These are phyloP conservation scores for Sutorius australiensis DNA, from an alignment of 768 basidiomycete species.

Conservation along the genomic window DNA sequence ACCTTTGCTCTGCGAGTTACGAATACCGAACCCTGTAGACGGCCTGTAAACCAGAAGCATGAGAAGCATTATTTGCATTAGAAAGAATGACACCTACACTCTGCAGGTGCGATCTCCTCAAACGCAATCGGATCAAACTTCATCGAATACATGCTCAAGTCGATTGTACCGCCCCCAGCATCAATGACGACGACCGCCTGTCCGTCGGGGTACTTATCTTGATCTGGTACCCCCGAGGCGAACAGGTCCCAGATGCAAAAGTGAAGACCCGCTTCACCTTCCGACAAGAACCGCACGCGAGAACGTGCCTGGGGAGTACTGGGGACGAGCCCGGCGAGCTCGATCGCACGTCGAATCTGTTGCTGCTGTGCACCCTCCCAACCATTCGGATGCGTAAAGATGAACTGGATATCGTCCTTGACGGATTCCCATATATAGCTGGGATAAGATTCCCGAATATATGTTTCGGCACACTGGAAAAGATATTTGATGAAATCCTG, in stretches of 20 bases:
- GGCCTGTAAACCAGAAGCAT: conserved; percentile 17
- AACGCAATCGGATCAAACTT: conserved; percentile 30
- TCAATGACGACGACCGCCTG: conserved; percentile 43
- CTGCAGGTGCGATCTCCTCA: conserved; percentile 33
- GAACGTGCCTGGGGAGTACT: conserved; percentile 34
- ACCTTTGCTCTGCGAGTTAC: conserved; percentile 31
- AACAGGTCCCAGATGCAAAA: conserved; percentile 44
- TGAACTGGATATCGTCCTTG: conserved; percentile 40
- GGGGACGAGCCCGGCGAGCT: conserved; percentile 46
- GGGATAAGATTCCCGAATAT: conserved; percentile 42
- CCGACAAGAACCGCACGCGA: conserved; percentile 51
- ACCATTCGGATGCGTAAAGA: conserved; percentile 59
- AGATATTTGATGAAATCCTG: conserved; percentile 45
- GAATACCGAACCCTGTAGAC: conserved; percentile 36
- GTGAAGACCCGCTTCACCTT: conserved; percentile 58
- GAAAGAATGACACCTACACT: conserved; percentile 20
- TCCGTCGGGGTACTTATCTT: conserved; percentile 14
- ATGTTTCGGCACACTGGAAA: conserved; percentile 37
- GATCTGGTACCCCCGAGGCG: conserved; percentile 7
- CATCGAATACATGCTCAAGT: no score
- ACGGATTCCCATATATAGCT: conserved; percentile 43
- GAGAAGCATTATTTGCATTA: neutral
- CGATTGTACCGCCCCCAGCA: conserved; percentile 43
- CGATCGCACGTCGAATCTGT: conserved; percentile 48
- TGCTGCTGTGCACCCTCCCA: conserved; percentile 58